Evolutionary conservation across 75 land plant genomes (phyloP), one percentile per base, ranked within the genome.

Genomic region (Gnetum montanum): DNA sequence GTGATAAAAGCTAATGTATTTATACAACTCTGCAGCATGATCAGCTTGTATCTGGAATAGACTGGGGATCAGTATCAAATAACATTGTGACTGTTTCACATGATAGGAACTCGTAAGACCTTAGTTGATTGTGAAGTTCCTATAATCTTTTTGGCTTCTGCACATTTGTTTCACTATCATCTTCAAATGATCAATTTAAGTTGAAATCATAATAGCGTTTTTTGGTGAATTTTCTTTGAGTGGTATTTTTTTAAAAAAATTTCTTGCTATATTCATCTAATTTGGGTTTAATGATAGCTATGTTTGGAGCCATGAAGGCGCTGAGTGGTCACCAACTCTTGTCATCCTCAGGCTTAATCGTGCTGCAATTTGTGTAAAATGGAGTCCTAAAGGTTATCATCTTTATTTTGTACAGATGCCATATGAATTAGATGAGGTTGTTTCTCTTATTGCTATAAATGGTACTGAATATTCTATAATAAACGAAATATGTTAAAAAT

Each of bases 371-470:
- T 95, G 97, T 70, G 99, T 90, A 36, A 76, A 86, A 43, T 95
- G 99, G 99, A 91, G 99, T 72, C 97, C 99, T 13, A 78, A 64
- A 79, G 99, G 99, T 85, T 66, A 46, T 49, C n/a, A n/a, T n/a
- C n/a, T n/a, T n/a, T n/a, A n/a, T 19, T 48, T 27, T 22, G 8
- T 27, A 8, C 13, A 6, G n/a, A n/a, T 43, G 45, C 19, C 19
- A 43, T 5, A 43, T 6, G 19, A 16, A 43, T 29, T 26, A 15
- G 45, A n/a, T 43, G 45, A 4, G n/a, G 16, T 43, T 43, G 20
- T 16, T 16, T 43, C n/a, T n/a, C n/a, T n/a, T n/a, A n/a, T n/a
- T n/a, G n/a, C n/a, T n/a, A n/a, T n/a, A n/a, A n/a, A n/a, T n/a
- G n/a, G n/a, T n/a, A n/a, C n/a, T n/a, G n/a, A n/a, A n/a, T n/a